Evolutionary conservation across 495 filamentous ascomycete genomes (phyloP).

Genomic region (Penicillium longicatenatum): DNA sequence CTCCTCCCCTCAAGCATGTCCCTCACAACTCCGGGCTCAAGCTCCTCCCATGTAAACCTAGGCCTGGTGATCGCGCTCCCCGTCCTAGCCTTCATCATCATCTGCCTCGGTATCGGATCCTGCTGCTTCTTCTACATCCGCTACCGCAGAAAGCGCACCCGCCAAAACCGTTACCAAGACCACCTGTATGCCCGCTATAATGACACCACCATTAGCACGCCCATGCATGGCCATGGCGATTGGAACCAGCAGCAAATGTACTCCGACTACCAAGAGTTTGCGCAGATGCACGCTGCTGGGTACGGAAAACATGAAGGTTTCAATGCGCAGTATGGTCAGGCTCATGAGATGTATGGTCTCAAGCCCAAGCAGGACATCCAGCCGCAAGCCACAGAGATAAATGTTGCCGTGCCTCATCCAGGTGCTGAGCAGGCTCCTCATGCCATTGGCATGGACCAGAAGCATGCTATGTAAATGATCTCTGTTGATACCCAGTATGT

Average conservation of each 20-base stretch:
- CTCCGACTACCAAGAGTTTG: not conserved
- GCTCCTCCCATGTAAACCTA: constrained; percentile 32
- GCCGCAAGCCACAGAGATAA: not conserved
- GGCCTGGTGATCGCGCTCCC: constrained; percentile 51
- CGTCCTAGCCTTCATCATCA: constrained; percentile 43
- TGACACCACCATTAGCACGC: constrained; percentile 26
- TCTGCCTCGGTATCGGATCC: constrained; percentile 21
- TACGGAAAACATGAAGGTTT: not conserved
- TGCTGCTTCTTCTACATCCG: constrained; percentile 47
- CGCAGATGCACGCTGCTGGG: constrained; percentile 12
- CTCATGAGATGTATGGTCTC: constrained; percentile 10
- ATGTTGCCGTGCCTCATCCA: not conserved
- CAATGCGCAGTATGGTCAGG: constrained; percentile 7
- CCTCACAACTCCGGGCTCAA: constrained; percentile 26
- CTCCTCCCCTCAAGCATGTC: constrained; percentile 41
- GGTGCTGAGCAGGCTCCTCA: not conserved
- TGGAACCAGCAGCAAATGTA: constrained; percentile 24
- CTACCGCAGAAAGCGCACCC: constrained; percentile 34
- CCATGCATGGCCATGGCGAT: constrained; percentile 16
- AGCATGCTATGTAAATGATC: constrained; percentile 2
- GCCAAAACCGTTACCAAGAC: constrained; percentile 20
- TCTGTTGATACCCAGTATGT: not conserved
- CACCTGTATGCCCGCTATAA: constrained; percentile 35
- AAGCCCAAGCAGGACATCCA: constrained; percentile 1
- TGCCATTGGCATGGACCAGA: constrained; percentile 1